A percentile compares a stretch with the other conserved stretches of the same genome.
These are phyloP conservation scores for Psilocybe mexicana DNA, from an alignment of 1,284 basidiomycete genomes.

Conservation along the genomic window DNA sequence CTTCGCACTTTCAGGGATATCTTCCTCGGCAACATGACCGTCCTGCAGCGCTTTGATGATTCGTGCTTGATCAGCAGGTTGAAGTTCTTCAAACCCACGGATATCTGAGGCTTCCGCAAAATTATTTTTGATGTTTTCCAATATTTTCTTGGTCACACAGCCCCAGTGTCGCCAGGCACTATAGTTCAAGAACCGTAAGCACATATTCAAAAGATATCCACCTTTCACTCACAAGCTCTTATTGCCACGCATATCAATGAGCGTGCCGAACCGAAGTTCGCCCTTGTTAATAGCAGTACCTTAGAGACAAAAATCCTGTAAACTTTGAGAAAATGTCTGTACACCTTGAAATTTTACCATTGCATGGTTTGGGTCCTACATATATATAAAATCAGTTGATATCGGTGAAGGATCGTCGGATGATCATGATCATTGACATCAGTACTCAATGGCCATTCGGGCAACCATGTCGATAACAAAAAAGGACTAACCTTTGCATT, in stretches of 20 bases:
- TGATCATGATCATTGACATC: no score
- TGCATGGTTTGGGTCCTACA: conserved; percentile 83
- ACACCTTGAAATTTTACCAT: no score
- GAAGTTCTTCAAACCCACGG: conserved; percentile 72
- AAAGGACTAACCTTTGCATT: no score
- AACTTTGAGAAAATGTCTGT: no score
- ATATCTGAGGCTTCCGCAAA: conserved; percentile 63
- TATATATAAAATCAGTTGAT: no score
- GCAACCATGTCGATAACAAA: no score
- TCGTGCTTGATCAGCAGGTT: conserved; percentile 63
- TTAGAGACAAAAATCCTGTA: no score
- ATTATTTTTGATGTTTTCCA: conserved; percentile 71
- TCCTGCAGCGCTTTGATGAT: conserved; percentile 69
- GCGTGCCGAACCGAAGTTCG: conserved; percentile 69
- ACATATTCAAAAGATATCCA: conserved; percentile 5
- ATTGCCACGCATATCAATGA: conserved; percentile 76
- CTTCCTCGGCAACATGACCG: conserved; percentile 76
- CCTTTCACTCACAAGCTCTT: conserved; percentile 61
- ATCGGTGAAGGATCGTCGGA: no score
- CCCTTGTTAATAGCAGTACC: conserved; percentile 78
- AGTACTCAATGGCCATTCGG: no score
- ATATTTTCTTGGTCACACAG: conserved; percentile 70
- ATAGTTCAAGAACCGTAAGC: no score
- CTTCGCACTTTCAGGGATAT: conserved; percentile 71
- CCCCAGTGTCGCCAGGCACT: conserved; percentile 90